Evolutionary conservation across 352 stramenopile genomes (phyloP).

Genomic region (Phytopythium litorale): DNA sequence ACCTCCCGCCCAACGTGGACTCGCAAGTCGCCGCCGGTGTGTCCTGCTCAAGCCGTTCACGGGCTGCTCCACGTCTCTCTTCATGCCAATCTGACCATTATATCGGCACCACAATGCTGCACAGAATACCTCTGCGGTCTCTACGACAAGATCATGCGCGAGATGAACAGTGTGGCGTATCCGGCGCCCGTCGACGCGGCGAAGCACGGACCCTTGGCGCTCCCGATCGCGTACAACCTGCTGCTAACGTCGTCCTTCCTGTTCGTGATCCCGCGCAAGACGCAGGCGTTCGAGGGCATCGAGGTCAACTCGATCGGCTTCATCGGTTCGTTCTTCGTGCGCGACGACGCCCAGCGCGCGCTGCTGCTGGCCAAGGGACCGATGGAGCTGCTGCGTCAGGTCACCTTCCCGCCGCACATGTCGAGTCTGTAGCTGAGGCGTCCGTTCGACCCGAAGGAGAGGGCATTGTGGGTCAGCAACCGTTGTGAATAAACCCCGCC

Average conservation of each 20-base stretch:
- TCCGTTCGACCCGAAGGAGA: neutral
- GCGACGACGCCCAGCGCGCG: constrained; percentile 50
- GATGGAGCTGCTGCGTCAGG: constrained; percentile 54
- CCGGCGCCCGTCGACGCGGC: constrained; percentile 9
- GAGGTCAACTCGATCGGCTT: constrained; percentile 86
- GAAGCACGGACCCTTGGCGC: neutral
- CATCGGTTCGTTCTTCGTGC: constrained; percentile 76
- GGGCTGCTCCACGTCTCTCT: no score
- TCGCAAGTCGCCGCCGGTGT: constrained; percentile 42
- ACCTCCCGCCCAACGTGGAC: constrained; percentile 27
- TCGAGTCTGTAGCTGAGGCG: neutral
- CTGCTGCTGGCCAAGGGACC: constrained; percentile 47
- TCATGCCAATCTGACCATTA: no score
- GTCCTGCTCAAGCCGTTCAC: neutral
- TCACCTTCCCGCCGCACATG: constrained; percentile 47
- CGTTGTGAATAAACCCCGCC: neutral
- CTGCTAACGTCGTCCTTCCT: constrained; percentile 72
- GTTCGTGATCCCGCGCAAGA: constrained; percentile 61
- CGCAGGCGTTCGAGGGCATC: constrained; percentile 50
- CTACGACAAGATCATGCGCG: constrained; percentile 42
- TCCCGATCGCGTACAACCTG: constrained; percentile 70
- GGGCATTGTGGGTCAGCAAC: neutral
- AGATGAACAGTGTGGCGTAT: constrained; percentile 41
- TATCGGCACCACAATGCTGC: neutral
- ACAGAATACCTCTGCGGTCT: constrained; percentile 32